Evolutionary conservation across 2,329 filamentous ascomycete genomes (phyloP), one percentile per base, ranked within the genome.

Genomic region (Waltergamsia citrina): DNA sequence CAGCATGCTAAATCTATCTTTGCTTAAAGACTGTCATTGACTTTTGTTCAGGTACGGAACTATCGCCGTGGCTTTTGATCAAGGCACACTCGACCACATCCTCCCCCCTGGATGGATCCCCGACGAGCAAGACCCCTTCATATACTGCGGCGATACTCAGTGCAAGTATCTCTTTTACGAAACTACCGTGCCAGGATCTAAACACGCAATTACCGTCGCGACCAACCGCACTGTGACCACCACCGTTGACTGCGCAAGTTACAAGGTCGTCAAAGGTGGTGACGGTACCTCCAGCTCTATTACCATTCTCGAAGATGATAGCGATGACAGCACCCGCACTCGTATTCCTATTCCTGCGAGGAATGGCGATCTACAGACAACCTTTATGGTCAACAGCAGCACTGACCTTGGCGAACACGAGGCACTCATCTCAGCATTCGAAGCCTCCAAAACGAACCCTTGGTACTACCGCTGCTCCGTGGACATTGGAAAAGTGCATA

Each of bases 381-480:
- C 54, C 1, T 64, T 53, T 40, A 52, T 60, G 42, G 56, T 57
- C 7, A 44, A 55, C 31, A 43, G 38, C 1, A 34, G 35, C 7
- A 33, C 29, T 7, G 40, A 35, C 6, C 51, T 52, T 34, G 51
- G 44, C 11, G 18, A 39, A 0, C 37, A 46, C 5, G 57, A 53
- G 41, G 46, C 42, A 33, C 26, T 39, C 11, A 46, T 65, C 6
- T 39, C 49, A 19, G 61, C 51, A 3, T 59, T 65, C 12, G 61
- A 65, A 37, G 49, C 59, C 2, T 59, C 54, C 1, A 16, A 34
- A 12, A 47, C 37, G 2, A 35, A 52, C 5, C 48, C 60, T 1
- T 66, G 59, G 59, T 63, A 53, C 36, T 66, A 65, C 43, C 38
- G 34, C 11, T 66, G 62, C 45, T 56, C 62, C 33, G 47, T 61